These are phyloP conservation scores for Irpex sp. DNA, from an alignment of 1,284 basidiomycete species.

Conservation along the genomic window DNA sequence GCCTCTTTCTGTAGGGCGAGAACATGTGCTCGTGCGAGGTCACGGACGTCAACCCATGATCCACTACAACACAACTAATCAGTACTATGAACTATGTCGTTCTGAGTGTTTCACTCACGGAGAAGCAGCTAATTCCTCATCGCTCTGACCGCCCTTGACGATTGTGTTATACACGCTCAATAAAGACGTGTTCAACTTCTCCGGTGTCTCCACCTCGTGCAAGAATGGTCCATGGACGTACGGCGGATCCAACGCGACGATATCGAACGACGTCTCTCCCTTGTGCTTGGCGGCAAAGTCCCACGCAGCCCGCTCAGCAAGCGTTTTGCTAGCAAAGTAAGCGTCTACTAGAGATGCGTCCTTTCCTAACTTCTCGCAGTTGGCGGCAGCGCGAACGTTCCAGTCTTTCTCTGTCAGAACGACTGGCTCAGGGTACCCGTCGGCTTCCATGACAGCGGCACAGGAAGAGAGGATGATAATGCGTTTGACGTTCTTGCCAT, in stretches of 20 bases:
- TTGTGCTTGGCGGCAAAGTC: slow-evolving; percentile 21
- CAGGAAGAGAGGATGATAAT: slow-evolving; percentile 60
- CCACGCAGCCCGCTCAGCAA: slow-evolving; percentile 20
- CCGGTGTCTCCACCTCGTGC: slow-evolving; percentile 16
- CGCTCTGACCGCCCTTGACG: slow-evolving; percentile 22
- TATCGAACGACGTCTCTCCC: slow-evolving; percentile 15
- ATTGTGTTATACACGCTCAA: slow-evolving; percentile 28
- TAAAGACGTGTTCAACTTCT: neutral
- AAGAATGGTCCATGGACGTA: slow-evolving; percentile 7
- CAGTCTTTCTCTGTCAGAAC: slow-evolving; percentile 19
- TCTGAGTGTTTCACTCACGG: neutral
- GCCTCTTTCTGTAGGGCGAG: slow-evolving; percentile 41
- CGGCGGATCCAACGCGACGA: slow-evolving; percentile 19
- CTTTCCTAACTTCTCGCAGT: slow-evolving; percentile 6
- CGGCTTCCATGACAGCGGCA: slow-evolving; percentile 39
- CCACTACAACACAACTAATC: slow-evolving; percentile 13
- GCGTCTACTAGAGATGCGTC: slow-evolving; percentile 2
- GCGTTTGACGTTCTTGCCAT: slow-evolving; percentile 47
- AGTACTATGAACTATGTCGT: neutral
- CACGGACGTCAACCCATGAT: slow-evolving; percentile 54
- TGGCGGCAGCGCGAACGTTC: slow-evolving; percentile 10
- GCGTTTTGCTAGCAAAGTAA: slow-evolving; percentile 17
- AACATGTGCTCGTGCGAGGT: slow-evolving; percentile 52
- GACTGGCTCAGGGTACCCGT: neutral
- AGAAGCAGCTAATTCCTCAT: slow-evolving; percentile 11